A percentile compares a stretch with the other conserved stretches of the same genome.
phyloP scores from a whole-genome alignment of 2,329 filamentous ascomycete species.

The Cephalotrichum gorgonifer region DNA sequence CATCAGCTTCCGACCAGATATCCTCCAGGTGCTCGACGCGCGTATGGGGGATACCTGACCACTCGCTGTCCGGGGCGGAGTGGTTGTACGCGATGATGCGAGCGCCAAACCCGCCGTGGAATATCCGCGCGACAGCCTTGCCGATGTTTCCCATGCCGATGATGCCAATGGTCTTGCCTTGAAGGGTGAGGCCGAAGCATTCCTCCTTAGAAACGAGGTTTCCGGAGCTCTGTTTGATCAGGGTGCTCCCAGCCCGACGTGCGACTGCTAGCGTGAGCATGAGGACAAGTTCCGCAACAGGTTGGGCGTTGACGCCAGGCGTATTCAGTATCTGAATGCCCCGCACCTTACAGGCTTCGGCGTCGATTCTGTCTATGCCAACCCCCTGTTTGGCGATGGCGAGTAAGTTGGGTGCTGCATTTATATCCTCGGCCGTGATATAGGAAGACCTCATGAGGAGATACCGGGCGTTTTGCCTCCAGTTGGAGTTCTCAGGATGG shows the following conservation, averaged over 20 bases:
- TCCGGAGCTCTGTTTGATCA: not conserved
- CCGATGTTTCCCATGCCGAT: conserved; percentile 1
- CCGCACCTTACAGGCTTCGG: conserved; percentile 10
- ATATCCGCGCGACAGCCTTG: conserved; percentile 2
- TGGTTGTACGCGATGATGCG: conserved; percentile 5
- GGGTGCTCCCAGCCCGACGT: not conserved
- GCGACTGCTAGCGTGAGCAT: conserved; percentile 11
- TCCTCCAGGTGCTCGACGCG: conserved; percentile 5
- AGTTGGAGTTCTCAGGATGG: not conserved
- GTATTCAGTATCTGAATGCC: conserved; percentile 35
- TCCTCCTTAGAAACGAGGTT: not conserved
- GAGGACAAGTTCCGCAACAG: conserved; percentile 28
- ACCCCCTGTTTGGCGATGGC: not conserved
- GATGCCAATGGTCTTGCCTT: not conserved
- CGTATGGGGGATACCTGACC: conserved; percentile 3
- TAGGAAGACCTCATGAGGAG: not conserved
- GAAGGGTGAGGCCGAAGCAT: not conserved
- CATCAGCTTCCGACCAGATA: not conserved
- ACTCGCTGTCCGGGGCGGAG: conserved; percentile 5
- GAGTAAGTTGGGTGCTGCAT: conserved; percentile 6
- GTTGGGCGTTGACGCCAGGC: conserved; percentile 30
- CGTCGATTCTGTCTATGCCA: not conserved
- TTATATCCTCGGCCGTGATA: not conserved
- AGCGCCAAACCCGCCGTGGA: conserved; percentile 5
- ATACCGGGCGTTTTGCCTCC: not conserved